Base-by-base conservation (phyloP, 371 early-diverging fungal species). In the Mortierella sp. region DNA sequence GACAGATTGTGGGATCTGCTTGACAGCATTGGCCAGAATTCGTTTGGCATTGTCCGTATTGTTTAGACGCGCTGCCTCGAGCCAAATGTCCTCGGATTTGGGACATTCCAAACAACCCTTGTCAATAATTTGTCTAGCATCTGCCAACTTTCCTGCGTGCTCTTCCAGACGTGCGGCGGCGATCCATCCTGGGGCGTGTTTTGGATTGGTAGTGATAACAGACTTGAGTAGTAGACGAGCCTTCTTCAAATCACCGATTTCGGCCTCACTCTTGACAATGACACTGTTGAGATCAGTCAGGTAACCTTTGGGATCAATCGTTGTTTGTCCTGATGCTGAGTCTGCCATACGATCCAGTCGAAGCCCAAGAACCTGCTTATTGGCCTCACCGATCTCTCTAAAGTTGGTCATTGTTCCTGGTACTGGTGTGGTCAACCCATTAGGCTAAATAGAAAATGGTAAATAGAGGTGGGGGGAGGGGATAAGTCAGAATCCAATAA, bases 141-240 rank as follows among this genome's bases (percentile, higher is more conserved):
- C 90, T 3, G 87, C 86, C 52, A 90, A 80, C 70, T 97, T 93
- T 18, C 94, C 93, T 1, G 97, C 96, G 0, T 93, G 90, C 75
- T 99, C 98, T 80, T 99, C 99, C 51, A 98, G 80, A 63, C 98
- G 91, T 21, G 99, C 98, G 12, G 97, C 96, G 2, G 98, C 98
- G 80, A 98, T 97, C 98, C 99, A 99, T 47, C 97, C 74, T n/a
- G 98, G 96, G 6, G 97, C 97, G 68, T 97, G 94, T 66, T 93
- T 94, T 2, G 98, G 98, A 81, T 97, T 98, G 0, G 98, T 94
- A 4, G 88, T 90, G 43, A 92, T 96, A 43, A 97, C 96, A 0
- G 97, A 96, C 51, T 90, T 90, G 14, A 98, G 86, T 60, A 99
- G 82, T 47, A 91, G 82, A 7, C 98, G 88, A 0, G 99, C 98